phyloP scores from a whole-genome alignment of 805 yeast species.

The Ogataea neopini region DNA sequence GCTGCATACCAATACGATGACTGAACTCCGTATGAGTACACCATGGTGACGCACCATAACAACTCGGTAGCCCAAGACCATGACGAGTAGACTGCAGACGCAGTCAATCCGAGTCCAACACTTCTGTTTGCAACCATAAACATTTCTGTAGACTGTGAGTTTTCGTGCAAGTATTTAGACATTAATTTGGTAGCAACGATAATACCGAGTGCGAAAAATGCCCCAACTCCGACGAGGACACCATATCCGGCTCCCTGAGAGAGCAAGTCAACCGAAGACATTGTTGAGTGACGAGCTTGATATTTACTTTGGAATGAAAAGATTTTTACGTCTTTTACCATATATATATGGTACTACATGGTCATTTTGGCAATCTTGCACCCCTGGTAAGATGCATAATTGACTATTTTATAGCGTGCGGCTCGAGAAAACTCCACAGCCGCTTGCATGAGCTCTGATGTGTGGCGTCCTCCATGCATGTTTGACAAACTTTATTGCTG shows the following conservation, averaged over 20 bases:
- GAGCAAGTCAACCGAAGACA: constrained; percentile 11
- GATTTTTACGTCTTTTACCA: neutral
- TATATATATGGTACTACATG: neutral
- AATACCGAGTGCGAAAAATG: constrained; percentile 35
- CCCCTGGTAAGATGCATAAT: no score
- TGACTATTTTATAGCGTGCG: no score
- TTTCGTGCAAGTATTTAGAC: constrained; percentile 26
- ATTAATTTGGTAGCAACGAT: constrained; percentile 32
- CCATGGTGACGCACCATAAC: constrained; percentile 26
- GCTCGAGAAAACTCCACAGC: no score
- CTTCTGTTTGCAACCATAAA: constrained; percentile 69
- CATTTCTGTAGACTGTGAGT: constrained; percentile 45
- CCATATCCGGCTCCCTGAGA: constrained; percentile 37
- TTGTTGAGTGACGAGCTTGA: no score
- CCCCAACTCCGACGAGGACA: constrained; percentile 36
- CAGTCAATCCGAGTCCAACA: constrained; percentile 48
- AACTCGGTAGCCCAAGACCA: constrained; percentile 33
- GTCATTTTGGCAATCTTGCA: no score
- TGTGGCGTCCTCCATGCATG: no score
- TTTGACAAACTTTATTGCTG: no score
- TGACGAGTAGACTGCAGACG: constrained; percentile 31
- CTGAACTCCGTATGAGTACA: constrained; percentile 29
- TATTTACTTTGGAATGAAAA: no score
- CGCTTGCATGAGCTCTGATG: no score
- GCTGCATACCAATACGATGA: constrained; percentile 29